Evolutionary conservation across 1,139 yeast species (phyloP), one percentile per base, ranked within the genome.

Genomic region (Arxiozyma heterogenica): DNA sequence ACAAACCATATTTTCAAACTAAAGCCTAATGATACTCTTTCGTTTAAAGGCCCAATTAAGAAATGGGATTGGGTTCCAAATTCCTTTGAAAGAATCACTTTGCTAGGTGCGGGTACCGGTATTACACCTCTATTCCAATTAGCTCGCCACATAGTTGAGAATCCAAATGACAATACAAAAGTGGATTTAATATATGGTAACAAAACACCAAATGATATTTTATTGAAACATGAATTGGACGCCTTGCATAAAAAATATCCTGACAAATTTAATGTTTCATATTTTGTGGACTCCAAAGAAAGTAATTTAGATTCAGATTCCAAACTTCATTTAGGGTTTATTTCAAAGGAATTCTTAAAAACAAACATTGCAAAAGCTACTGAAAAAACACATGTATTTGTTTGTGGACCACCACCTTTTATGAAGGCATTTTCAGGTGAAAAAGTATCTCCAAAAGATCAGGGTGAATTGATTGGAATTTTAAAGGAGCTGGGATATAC

Each of bases 81-180:
- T 77, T 81, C 83, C 74, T 93, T 81, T 73, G 81, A 86, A 65
- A 77, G 82, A 59, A 80, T 94, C 67, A 86, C 86, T 54, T 79
- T 93, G 75, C 78, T 93, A 64, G 98, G 97, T 62, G 98, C 96
- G 63, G 98, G 98, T 67, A 80, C 95, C 50, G 98, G 98, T 72
- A 89, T 93, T 72, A 88, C 97, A 38, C 98, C 98, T 58, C 78
- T 91, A 77, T 90, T 79, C 77, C 98, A 93, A 75, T 74, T 93
- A 70, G 72, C 88, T 60, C 83, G 81, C 63, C 82, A 82, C 60
- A 78, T 86, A 64, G 74, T 84, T 68, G 77, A 77, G 64, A 82
- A 90, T 75, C 89, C 94, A 48, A 73, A 73, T 43, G 98, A 91
- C 74, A 85, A 86, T 71, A 93, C 98, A 66, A 84, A 86, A 76